Evolutionary conservation across 768 basidiomycete genomes (phyloP).

Genomic region (Auricularia sp.): DNA sequence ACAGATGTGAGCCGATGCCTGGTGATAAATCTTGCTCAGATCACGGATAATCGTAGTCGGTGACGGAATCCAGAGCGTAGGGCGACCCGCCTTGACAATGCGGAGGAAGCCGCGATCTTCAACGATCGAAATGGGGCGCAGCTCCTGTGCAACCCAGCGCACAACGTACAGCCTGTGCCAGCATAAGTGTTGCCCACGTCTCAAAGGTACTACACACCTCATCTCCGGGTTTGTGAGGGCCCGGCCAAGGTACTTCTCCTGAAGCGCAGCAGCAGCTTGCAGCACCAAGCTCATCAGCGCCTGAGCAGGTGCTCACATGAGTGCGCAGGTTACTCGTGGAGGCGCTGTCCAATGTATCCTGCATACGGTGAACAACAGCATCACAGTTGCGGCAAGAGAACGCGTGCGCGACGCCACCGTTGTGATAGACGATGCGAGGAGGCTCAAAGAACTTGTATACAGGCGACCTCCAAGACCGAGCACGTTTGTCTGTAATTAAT

Average conservation of each 20-base stretch:
- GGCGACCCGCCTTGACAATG: conserved; percentile 17
- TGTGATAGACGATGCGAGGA: background rate
- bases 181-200: background rate
- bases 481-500: too few species aligned
- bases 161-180: conserved; percentile 22
- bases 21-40: conserved; percentile 19
- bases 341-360: background rate
- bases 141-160: conserved; percentile 24
- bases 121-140: conserved; percentile 24
- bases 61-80: conserved; percentile 24
- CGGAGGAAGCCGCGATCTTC: conserved; percentile 22
- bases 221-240: background rate
- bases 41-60: conserved; percentile 23
- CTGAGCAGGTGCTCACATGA: background rate
- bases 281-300: background rate
- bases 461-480: background rate
- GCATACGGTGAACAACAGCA: background rate
- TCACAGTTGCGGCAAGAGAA: background rate
- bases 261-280: background rate
- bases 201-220: background rate
- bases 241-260: background rate
- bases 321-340: background rate
- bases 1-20: conserved; percentile 13
- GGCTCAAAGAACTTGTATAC: background rate
- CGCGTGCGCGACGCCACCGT: background rate